Evolutionary conservation across 805 yeast species (phyloP).

Genomic region (Candida pseudofarinosa): DNA sequence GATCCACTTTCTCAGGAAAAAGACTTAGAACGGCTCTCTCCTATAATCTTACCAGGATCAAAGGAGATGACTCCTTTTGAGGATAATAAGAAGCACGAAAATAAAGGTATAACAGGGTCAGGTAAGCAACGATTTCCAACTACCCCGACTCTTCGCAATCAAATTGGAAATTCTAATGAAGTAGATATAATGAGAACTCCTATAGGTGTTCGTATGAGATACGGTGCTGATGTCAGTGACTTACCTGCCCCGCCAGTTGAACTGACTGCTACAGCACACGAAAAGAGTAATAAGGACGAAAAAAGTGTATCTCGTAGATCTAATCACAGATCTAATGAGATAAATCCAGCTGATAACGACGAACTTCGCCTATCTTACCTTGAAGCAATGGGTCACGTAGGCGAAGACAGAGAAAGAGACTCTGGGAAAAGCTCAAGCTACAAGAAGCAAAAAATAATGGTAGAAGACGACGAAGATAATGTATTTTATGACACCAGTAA

Average conservation of each 20-base stretch:
- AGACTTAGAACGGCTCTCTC: conserved; percentile 15
- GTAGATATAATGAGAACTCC: conserved; percentile 24
- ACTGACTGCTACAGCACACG: conserved; percentile 1
- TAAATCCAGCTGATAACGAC: conserved; percentile 6
- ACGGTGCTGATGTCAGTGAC: conserved; percentile 27
- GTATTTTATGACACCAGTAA: conserved; percentile 27
- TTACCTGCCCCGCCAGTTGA: conserved; percentile 23
- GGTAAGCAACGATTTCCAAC: conserved; percentile 30
- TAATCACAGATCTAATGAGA: neutral
- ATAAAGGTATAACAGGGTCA: conserved; percentile 9
- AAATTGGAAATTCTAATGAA: neutral
- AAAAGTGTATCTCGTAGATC: neutral
- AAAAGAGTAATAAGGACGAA: neutral
- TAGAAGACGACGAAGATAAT: conserved; percentile 23
- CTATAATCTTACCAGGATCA: conserved; percentile 13
- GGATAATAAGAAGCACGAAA: conserved; percentile 1
- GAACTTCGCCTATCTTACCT: conserved; percentile 19
- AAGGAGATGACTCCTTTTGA: conserved; percentile 16
- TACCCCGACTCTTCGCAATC: conserved; percentile 17
- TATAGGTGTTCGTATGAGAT: conserved; percentile 15
- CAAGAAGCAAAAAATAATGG: conserved; percentile 8
- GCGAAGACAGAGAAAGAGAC: conserved; percentile 3
- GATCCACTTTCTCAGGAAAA: conserved; percentile 1
- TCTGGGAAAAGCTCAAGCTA: neutral
- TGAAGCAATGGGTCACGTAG: conserved; percentile 16